Evolutionary conservation across 768 basidiomycete genomes (phyloP), one percentile per base, ranked within the genome.

Genomic region (Galerina marginata): DNA sequence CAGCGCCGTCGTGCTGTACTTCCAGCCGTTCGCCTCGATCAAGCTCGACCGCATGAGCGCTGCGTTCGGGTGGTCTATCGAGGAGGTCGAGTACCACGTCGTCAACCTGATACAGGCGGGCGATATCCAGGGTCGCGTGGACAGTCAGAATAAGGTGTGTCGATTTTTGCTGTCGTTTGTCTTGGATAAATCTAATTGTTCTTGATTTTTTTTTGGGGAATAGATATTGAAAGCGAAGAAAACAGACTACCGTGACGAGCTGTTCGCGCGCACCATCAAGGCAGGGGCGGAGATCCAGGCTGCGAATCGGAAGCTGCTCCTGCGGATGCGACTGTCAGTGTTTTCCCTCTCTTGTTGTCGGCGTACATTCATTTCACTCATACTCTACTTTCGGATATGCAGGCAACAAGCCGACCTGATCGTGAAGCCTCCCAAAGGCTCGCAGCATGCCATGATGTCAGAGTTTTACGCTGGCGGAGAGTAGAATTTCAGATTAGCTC

Each of bases 21-120:
- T 97, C 80, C 85, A 88, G 66, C 96, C 96, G 0, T 99, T 95
- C 73, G 83, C 90, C 26, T 86, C 91, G 9, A 93, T 97, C 71
- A 82, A 86, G 63, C 83, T 98, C 29, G 87, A 89, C 44, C 84
- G 90, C 38, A 96, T 97, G 93, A 88, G 90, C 39, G 72, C 75
- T 2, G 93, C 95, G 9, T 96, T 98, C 68, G 95, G 95, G 2
- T 90, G 91, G 87, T 79, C 81, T 0, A 75, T 91, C 6, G 85
- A 86, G 3, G 85, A 89, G 60, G 86, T 93, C 33, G 88, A 93
- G 71, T 75, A 76, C 39, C 84, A 90, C 59, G 87, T 97, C 20
- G 90, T 95, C 14, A 73, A 75, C 20, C 82, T 98, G 38, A 94
- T 98, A 57, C 88, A 90, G 70, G 77, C 79, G 1, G 91, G 92